These are phyloP conservation scores for Cephaloascus fragrans DNA, from an alignment of 805 yeast genomes.

Conservation along the genomic window DNA sequence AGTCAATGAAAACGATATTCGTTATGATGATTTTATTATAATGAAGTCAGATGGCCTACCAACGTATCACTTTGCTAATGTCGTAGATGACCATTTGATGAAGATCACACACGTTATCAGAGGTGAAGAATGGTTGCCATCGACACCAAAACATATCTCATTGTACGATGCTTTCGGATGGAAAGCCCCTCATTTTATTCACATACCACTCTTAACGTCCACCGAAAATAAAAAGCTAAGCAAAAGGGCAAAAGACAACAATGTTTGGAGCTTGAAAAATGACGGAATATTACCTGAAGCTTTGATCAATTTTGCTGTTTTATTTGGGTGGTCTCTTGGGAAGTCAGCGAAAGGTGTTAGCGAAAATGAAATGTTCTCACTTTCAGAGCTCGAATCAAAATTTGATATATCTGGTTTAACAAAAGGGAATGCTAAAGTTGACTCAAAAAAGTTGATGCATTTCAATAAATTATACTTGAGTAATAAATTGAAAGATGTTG, in stretches of 20 bases:
- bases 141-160: conserved; percentile 91
- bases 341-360: conserved; percentile 37
- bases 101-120: conserved; percentile 86
- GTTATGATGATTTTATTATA: conserved; percentile 85
- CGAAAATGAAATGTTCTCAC: conserved; percentile 38
- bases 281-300: conserved; percentile 82
- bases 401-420: conserved; percentile 72
- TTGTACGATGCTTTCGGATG: conserved; percentile 81
- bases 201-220: conserved; percentile 80
- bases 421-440: conserved; percentile 90
- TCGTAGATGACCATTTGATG: conserved; percentile 92
- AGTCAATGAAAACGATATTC: conserved; percentile 51
- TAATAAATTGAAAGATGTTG: conserved; percentile 26
- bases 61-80: conserved; percentile 94
- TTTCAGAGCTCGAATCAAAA: conserved; percentile 38
- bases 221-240: conserved; percentile 67
- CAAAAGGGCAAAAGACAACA: conserved; percentile 77
- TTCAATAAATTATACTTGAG: conserved; percentile 69
- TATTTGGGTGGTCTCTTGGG: conserved; percentile 93
- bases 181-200: conserved; percentile 75
- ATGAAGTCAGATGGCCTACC: conserved; percentile 93
- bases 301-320: conserved; percentile 71
- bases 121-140: conserved; percentile 97
- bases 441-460: conserved; percentile 59
- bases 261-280: conserved; percentile 46